Percentiles rank a stretch among this genome's conserved stretches.
These are phyloP conservation scores for Prunus padus DNA, from an alignment of 306 rosid genomes.

Conservation along the genomic window DNA sequence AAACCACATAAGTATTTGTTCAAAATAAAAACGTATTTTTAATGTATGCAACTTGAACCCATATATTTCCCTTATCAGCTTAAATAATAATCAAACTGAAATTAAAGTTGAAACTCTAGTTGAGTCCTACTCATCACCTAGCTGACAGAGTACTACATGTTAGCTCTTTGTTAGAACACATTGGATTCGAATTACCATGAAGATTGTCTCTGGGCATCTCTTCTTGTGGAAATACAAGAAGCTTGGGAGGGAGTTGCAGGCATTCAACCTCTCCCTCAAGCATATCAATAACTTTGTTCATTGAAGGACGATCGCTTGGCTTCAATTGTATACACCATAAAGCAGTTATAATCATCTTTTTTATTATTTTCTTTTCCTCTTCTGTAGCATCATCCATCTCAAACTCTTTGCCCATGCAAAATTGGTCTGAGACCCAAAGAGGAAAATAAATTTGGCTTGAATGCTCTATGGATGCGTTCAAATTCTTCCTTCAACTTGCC, in stretches of 20 bases:
- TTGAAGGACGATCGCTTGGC: no score
- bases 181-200: not conserved
- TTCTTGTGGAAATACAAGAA: not conserved
- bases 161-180: not conserved
- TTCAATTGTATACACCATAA: not conserved
- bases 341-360: not conserved
- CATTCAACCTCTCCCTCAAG: no score
- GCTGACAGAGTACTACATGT: no score
- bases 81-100: no score
- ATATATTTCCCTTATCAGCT: not conserved
- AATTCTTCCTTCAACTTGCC: no score
- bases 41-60: no score
- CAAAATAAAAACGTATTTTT: no score
- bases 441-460: constrained; percentile 13
- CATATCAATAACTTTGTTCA: not conserved
- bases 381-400: not conserved
- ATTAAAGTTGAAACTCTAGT: not conserved
- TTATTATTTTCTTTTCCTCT: no score
- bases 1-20: no score
- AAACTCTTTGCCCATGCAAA: not conserved
- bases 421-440: not conserved
- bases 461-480: not conserved
- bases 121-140: no score
- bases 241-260: no score
- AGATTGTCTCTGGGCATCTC: not conserved